Percentiles rank a stretch among this genome's conserved stretches.
Conservation (phyloP, 257 asterid species). For the Solanum lycopersicoides region DNA sequence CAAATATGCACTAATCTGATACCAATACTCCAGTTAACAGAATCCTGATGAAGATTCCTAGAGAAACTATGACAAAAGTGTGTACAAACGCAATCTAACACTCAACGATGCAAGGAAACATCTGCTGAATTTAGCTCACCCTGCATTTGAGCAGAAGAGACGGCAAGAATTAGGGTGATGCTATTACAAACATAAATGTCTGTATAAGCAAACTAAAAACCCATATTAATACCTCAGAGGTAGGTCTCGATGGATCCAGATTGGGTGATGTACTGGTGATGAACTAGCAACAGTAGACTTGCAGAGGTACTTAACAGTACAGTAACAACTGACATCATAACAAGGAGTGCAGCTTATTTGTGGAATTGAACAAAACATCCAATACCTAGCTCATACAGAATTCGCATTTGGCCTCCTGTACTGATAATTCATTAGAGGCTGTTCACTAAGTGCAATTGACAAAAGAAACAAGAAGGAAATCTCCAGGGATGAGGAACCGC, state of each 20-base stretch:
- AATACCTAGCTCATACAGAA: conserved; percentile 39
- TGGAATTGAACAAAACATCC: conserved; percentile 2
- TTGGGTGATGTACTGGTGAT: conserved; percentile 28
- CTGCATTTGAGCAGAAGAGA: not conserved
- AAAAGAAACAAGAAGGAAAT: conserved; percentile 77
- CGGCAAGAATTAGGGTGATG: not conserved
- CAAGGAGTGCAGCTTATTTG: conserved; percentile 21
- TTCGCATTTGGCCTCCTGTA: conserved; percentile 46
- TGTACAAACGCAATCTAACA: not conserved
- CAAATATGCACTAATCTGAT: conserved; percentile 7
- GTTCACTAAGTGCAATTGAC: conserved; percentile 83
- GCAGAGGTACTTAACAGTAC: conserved; percentile 2
- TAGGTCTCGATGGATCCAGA: conserved; percentile 31
- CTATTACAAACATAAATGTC: not conserved
- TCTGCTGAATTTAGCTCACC: not conserved
- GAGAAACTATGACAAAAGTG: not conserved
- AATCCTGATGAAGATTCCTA: conserved; percentile 6
- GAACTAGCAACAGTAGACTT: conserved; percentile 30
- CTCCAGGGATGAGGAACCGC: conserved; percentile 69
- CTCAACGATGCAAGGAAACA: not conserved
- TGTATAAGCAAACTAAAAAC: not conserved
- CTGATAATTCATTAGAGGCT: conserved; percentile 37
- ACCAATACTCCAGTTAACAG: conserved; percentile 27
- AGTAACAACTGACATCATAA: conserved; percentile 6
- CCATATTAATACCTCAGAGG: conserved; percentile 31